Conservation (phyloP, 441 rosid genomes). For the Mallotus japonicus region DNA sequence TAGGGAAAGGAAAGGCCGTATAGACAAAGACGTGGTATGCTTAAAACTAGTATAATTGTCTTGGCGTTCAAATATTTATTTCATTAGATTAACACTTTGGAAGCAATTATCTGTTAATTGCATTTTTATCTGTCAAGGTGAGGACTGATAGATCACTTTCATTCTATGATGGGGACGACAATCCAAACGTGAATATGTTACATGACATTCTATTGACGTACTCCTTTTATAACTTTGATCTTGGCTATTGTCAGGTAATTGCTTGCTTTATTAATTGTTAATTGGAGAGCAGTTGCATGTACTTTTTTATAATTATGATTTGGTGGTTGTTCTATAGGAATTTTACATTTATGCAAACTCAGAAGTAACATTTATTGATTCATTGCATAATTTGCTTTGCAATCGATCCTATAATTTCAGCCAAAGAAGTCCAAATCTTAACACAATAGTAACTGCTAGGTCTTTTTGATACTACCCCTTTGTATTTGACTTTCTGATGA, state of each 20-base stretch:
- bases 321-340: neutral
- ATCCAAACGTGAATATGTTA: slow-evolving; percentile 71
- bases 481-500: neutral
- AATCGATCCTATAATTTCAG: neutral
- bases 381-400: neutral
- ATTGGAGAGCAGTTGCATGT: neutral
- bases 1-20: slow-evolving; percentile 90
- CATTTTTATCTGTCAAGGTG: slow-evolving; percentile 51
- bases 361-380: neutral
- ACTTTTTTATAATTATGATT: slow-evolving; percentile 10
- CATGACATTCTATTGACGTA: slow-evolving; percentile 87
- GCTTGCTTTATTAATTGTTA: neutral
- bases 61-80: slow-evolving; percentile 17
- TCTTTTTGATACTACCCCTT: neutral
- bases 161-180: slow-evolving; percentile 92
- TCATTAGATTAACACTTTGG: slow-evolving; percentile 10
- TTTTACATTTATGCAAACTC: neutral
- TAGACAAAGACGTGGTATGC: slow-evolving; percentile 97
- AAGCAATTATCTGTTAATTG: slow-evolving; percentile 10
- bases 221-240: slow-evolving; percentile 96
- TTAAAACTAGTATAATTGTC: slow-evolving; percentile 14
- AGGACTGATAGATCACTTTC: slow-evolving; percentile 85
- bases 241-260: slow-evolving; percentile 97
- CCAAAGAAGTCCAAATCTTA: neutral
- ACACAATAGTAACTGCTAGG: neutral